These are phyloP conservation scores for Diaporthe sp. DNA, from an alignment of 2,329 filamentous ascomycete species.

Conservation along the genomic window DNA sequence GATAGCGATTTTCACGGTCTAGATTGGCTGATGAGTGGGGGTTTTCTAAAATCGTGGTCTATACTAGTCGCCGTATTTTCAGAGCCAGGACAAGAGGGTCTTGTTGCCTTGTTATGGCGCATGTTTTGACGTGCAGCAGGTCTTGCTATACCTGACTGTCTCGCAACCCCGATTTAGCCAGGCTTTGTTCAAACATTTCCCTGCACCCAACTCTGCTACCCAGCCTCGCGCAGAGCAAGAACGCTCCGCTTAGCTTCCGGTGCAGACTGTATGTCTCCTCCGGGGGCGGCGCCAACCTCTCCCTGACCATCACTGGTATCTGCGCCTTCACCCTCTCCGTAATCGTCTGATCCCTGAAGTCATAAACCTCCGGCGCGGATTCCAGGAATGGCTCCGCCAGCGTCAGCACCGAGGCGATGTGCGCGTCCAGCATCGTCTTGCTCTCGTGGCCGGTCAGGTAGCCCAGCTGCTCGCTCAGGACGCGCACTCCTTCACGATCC, in stretches of 20 bases:
- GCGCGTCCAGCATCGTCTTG: slow-evolving; percentile 86
- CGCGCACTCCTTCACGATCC: slow-evolving; percentile 72
- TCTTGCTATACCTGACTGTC: not conserved
- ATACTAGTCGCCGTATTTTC: not conserved
- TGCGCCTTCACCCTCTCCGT: slow-evolving; percentile 89
- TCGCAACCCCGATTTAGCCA: slow-evolving; percentile 49
- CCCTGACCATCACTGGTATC: slow-evolving; percentile 93
- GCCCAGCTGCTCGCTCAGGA: slow-evolving; percentile 80
- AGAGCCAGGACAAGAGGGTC: not conserved
- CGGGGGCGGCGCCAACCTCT: slow-evolving; percentile 88
- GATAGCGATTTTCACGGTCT: not conserved
- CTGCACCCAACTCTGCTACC: slow-evolving; percentile 86
- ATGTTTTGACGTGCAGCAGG: not conserved
- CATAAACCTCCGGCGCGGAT: slow-evolving; percentile 83
- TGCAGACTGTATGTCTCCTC: slow-evolving; percentile 98
- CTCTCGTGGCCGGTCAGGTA: slow-evolving; percentile 95
- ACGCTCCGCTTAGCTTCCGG: slow-evolving; percentile 94
- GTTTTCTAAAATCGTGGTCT: not conserved
- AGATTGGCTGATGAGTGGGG: slow-evolving; percentile 1
- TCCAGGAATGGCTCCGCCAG: slow-evolving; percentile 90
- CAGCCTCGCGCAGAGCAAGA: slow-evolving; percentile 87
- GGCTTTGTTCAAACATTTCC: slow-evolving; percentile 77
- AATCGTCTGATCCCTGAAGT: slow-evolving; percentile 95
- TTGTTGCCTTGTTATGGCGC: no score
- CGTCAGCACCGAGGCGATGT: slow-evolving; percentile 87